Evolutionary conservation across 345 rosid species (phyloP).

Genomic region (Hypericum androsaemum): DNA sequence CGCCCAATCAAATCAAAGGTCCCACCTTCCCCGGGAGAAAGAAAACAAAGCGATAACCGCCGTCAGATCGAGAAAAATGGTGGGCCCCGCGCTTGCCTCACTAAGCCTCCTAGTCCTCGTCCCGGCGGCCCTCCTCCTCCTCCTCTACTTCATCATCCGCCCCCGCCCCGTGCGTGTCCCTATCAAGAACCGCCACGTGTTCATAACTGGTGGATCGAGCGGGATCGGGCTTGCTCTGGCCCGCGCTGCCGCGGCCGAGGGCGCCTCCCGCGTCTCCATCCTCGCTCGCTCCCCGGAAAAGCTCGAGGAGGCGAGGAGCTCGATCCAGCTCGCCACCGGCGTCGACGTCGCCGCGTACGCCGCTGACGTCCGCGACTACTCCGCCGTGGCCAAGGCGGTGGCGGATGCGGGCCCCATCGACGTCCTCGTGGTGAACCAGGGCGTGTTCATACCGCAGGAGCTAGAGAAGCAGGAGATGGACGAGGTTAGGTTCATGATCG

Average conservation of each 20-base stretch:
- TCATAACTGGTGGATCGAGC: conserved; percentile 88
- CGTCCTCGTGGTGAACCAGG: conserved; percentile 74
- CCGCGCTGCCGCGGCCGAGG: conserved; percentile 43
- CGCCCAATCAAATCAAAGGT: neutral
- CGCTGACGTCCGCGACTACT: conserved; percentile 71
- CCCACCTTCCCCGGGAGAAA: neutral
- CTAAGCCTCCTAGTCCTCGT: conserved; percentile 14
- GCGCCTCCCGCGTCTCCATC: conserved; percentile 71
- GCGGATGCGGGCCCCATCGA: conserved; percentile 57
- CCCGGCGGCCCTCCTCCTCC: conserved; percentile 13
- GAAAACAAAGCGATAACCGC: neutral
- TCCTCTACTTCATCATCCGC: conserved; percentile 33
- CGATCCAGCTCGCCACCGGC: conserved; percentile 58
- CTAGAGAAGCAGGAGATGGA: conserved; percentile 51
- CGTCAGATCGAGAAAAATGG: conserved; percentile 14
- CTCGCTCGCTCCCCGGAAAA: conserved; percentile 49
- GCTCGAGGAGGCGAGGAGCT: conserved; percentile 55
- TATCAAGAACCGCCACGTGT: conserved; percentile 63
- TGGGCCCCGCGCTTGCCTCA: conserved; percentile 19
- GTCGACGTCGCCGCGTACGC: conserved; percentile 55
- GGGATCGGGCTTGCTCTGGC: conserved; percentile 83
- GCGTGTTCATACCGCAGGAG: conserved; percentile 54
- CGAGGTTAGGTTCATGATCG: conserved; percentile 66
- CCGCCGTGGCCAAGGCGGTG: conserved; percentile 38
- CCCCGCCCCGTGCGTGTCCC: conserved; percentile 55